Conservation (phyloP, 2,329 filamentous ascomycete genomes). For the Paecilomyces sp. region DNA sequence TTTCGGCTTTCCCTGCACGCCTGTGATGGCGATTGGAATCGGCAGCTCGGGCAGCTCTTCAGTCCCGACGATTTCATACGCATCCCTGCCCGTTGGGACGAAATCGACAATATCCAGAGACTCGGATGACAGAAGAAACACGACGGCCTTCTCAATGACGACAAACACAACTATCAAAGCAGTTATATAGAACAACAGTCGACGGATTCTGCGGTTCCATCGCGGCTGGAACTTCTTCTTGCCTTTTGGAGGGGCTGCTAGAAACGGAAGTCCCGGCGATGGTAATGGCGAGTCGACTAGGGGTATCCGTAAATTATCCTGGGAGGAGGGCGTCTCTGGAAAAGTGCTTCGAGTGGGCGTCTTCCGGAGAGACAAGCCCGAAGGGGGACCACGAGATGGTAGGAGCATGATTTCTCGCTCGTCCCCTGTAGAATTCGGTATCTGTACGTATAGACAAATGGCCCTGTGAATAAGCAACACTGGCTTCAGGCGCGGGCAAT, state of each 20-base stretch:
- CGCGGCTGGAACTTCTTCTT: constrained; percentile 54
- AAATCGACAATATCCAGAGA: neutral
- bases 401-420: constrained; percentile 19
- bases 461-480: neutral
- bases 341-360: constrained; percentile 10
- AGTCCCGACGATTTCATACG: constrained; percentile 62
- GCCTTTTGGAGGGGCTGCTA: constrained; percentile 58
- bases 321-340: constrained; percentile 33
- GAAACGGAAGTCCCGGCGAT: constrained; percentile 63
- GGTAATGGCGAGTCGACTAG: constrained; percentile 62
- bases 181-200: constrained; percentile 49
- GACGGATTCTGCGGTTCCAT: constrained; percentile 52
- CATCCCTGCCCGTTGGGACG: constrained; percentile 33
- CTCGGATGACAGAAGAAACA: neutral
- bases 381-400: constrained; percentile 21
- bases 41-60: constrained; percentile 63
- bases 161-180: constrained; percentile 43
- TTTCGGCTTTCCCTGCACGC: constrained; percentile 56
- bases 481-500: neutral
- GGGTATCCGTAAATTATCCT: constrained; percentile 53
- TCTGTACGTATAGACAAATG: neutral
- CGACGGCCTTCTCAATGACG: constrained; percentile 22
- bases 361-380: constrained; percentile 17
- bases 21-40: constrained; percentile 63
- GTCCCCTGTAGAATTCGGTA: neutral